These are phyloP conservation scores for Brettanomyces bruxellensis DNA, from an alignment of 805 yeast genomes.

Conservation along the genomic window DNA sequence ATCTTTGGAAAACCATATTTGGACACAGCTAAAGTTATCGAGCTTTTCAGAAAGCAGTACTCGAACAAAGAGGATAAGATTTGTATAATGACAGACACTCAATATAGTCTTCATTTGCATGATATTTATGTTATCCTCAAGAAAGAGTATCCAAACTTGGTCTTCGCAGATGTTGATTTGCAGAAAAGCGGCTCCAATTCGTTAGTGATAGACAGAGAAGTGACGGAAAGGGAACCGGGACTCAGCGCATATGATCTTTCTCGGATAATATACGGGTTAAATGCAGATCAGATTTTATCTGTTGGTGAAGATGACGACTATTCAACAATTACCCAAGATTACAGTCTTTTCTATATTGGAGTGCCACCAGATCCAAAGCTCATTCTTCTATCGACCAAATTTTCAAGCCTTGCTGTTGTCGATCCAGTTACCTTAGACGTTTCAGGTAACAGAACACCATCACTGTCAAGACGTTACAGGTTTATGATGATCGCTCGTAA, in stretches of 20 bases:
- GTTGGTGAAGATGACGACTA: constrained; percentile 20
- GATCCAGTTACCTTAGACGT: constrained; percentile 31
- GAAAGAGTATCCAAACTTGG: constrained; percentile 24
- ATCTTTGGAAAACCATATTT: constrained; percentile 65
- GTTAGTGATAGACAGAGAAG: constrained; percentile 17
- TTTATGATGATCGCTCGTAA: constrained; percentile 83
- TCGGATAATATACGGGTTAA: constrained; percentile 24
- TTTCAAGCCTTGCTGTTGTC: constrained; percentile 41
- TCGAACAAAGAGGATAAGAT: constrained; percentile 34
- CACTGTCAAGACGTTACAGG: constrained; percentile 74
- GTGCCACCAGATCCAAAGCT: constrained; percentile 72
- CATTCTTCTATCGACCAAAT: constrained; percentile 65
- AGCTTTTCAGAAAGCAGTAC: constrained; percentile 34
- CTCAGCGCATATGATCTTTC: constrained; percentile 16
- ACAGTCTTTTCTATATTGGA: constrained; percentile 60
- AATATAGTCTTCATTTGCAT: constrained; percentile 41
- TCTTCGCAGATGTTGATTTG: constrained; percentile 33
- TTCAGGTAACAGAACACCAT: constrained; percentile 59
- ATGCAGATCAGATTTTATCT: constrained; percentile 9
- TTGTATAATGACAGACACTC: constrained; percentile 68
- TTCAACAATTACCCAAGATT: constrained; percentile 31
- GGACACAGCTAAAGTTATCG: constrained; percentile 31
- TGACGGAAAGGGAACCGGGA: neutral
- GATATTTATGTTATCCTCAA: constrained; percentile 28
- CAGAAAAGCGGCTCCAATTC: constrained; percentile 13